These are phyloP conservation scores for Parietichytrium sp. DNA, from an alignment of 108 stramenopile genomes.

Conservation along the genomic window DNA sequence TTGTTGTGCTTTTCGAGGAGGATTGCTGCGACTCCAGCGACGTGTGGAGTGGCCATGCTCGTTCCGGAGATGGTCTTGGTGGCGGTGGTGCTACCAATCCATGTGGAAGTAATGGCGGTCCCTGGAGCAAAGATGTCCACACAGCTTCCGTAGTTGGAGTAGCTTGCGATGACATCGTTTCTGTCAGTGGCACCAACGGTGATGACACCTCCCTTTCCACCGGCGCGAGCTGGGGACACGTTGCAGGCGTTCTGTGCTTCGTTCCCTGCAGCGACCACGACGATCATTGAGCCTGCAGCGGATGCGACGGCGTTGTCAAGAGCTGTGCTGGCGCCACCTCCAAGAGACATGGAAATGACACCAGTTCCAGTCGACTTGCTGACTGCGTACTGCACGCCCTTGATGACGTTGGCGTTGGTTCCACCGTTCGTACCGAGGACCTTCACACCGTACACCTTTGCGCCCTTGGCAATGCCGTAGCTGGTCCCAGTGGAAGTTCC, in stretches of 20 bases:
- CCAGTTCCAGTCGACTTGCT: no score
- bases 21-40: slow-evolving; percentile 39
- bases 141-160: slow-evolving; percentile 28
- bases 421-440: background rate
- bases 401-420: background rate
- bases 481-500: slow-evolving; percentile 20
- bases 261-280: slow-evolving; percentile 43
- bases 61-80: background rate
- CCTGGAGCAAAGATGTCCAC: slow-evolving; percentile 37
- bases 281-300: background rate
- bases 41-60: slow-evolving; percentile 41
- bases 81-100: background rate
- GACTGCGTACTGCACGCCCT: background rate
- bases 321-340: background rate
- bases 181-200: background rate
- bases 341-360: slow-evolving; percentile 11
- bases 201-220: background rate
- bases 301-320: background rate
- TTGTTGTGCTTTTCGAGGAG: no score
- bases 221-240: slow-evolving; percentile 29
- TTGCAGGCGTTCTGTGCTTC: background rate
- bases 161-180: background rate
- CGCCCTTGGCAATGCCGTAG: background rate
- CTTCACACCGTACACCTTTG: background rate
- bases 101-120: background rate